A percentile compares a stretch with the other conserved stretches of the same genome.
These are phyloP conservation scores for Hypoxylon sp. DNA, from an alignment of 2,329 filamentous ascomycete genomes.

Conservation along the genomic window DNA sequence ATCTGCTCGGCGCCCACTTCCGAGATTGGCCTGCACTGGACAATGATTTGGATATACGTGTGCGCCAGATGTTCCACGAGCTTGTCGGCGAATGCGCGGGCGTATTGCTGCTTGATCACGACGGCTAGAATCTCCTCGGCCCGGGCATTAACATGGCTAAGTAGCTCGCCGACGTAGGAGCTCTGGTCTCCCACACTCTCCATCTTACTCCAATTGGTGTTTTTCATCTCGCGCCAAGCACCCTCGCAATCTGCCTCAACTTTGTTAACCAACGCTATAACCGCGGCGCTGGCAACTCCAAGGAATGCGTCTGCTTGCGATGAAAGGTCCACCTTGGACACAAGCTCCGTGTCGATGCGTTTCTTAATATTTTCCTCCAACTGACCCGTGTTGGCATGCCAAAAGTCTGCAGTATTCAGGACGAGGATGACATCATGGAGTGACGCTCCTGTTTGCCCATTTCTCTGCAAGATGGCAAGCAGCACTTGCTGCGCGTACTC, in stretches of 20 bases:
- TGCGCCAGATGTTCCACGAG: conserved; percentile 87
- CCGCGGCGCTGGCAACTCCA: conserved; percentile 88
- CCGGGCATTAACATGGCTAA: conserved; percentile 75
- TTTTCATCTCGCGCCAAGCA: conserved; percentile 96
- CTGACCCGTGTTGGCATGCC: conserved; percentile 91
- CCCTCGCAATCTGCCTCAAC: conserved; percentile 85
- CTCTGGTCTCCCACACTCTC: conserved; percentile 94
- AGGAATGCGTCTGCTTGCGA: conserved; percentile 95
- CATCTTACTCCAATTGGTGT: conserved; percentile 93
- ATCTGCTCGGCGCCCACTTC: conserved; percentile 97
- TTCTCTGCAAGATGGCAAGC: conserved; percentile 71
- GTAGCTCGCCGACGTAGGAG: conserved; percentile 84
- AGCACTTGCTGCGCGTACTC: conserved; percentile 95
- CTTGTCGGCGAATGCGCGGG: conserved; percentile 93
- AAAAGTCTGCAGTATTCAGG: conserved; percentile 97
- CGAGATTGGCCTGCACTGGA: conserved; percentile 88
- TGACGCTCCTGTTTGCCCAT: conserved; percentile 59
- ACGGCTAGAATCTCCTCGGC: conserved; percentile 78
- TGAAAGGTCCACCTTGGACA: conserved; percentile 82
- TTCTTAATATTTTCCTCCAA: conserved; percentile 94
- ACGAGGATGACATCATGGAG: conserved; percentile 85
- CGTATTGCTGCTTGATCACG: conserved; percentile 91
- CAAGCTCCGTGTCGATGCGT: conserved; percentile 82
- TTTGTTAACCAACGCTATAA: conserved; percentile 82
- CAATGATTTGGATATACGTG: conserved; percentile 82